A percentile compares a stretch with the other conserved stretches of the same genome.
phyloP scores from a whole-genome alignment of 768 basidiomycete genomes.

The Russula emetica region DNA sequence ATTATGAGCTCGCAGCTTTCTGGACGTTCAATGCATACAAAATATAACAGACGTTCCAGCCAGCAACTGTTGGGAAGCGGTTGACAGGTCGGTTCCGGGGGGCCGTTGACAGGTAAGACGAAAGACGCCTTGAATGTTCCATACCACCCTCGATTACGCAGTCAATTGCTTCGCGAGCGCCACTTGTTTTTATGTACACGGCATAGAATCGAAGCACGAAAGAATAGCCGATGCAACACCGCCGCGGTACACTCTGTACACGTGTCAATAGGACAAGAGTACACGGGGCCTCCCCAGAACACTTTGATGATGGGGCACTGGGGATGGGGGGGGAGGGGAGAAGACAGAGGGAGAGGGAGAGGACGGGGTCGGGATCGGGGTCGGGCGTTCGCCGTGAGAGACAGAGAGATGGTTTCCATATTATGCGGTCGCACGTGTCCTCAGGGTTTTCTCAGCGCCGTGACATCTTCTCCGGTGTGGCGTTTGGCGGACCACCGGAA shows the following conservation, averaged over 20 bases:
- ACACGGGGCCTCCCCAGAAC: not conserved
- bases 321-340: not conserved
- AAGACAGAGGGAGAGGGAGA: not conserved
- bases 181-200: slow-evolving; percentile 13
- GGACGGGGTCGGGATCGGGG: too few species aligned
- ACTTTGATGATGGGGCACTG: not conserved
- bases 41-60: not conserved
- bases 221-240: slow-evolving; percentile 11
- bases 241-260: slow-evolving; percentile 4
- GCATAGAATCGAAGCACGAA: slow-evolving; percentile 17
- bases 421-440: not conserved
- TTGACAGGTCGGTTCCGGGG: not conserved
- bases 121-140: slow-evolving; percentile 4
- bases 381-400: not conserved
- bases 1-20: not conserved
- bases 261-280: slow-evolving; percentile 3
- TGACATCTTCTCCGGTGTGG: not conserved
- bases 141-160: not conserved
- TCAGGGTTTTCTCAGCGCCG: not conserved
- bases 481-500: not conserved
- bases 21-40: not conserved
- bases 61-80: not conserved
- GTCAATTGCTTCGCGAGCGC: slow-evolving; percentile 3
- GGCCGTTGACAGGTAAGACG: not conserved
- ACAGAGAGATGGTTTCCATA: not conserved